Conservation (phyloP, 352 stramenopile genomes). For the Globisporangium irregulare region DNA sequence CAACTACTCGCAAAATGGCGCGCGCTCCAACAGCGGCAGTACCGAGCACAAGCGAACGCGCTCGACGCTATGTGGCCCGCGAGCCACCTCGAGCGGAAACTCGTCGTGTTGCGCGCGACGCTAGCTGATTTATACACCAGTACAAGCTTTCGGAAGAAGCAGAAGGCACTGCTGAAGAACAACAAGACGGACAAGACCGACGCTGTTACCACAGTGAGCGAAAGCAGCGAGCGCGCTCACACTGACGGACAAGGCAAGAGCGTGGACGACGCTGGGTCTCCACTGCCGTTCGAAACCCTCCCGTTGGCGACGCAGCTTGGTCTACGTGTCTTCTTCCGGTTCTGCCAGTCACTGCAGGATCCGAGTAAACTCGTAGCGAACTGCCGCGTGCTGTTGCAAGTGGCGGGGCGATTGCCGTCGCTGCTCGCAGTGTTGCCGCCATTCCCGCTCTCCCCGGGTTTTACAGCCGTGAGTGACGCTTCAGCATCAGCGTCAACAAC, state of each 20-base stretch:
- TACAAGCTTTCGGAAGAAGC: background rate
- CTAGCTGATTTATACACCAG: constrained; percentile 26
- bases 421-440: constrained; percentile 54
- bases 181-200: background rate
- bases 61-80: constrained; percentile 28
- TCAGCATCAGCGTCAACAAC: too few species aligned
- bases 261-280: constrained; percentile 7
- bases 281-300: constrained; percentile 37
- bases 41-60: constrained; percentile 18
- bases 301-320: constrained; percentile 47
- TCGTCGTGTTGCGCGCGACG: constrained; percentile 30
- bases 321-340: constrained; percentile 68
- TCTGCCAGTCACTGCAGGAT: constrained; percentile 51
- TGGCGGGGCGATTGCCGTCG: constrained; percentile 52
- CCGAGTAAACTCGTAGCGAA: constrained; percentile 22
- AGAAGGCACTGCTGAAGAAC: background rate
- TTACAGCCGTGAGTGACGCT: constrained; percentile 10
- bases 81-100: constrained; percentile 35
- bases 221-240: background rate
- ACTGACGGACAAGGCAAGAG: constrained; percentile 2
- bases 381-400: constrained; percentile 35
- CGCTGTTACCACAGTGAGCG: too few species aligned
- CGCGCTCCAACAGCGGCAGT: constrained; percentile 8
- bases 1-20: background rate
- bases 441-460: constrained; percentile 51